phyloP scores from a whole-genome alignment of 352 stramenopile genomes.

The Phytophthora citrophthora region DNA sequence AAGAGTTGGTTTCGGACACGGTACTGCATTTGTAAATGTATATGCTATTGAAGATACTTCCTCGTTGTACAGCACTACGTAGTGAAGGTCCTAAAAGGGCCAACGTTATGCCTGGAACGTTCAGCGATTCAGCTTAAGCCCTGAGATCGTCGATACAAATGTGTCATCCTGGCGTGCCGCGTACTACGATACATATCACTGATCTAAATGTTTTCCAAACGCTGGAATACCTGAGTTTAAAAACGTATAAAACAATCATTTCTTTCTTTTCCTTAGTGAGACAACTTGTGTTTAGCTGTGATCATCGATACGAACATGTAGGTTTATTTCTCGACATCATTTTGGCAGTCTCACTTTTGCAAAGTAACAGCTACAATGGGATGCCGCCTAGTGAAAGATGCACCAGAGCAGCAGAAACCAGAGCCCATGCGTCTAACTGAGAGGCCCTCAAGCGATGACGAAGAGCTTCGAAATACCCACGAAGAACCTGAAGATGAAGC shows the following conservation, averaged over 20 bases:
- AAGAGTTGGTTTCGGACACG: no score
- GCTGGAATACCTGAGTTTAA: background rate
- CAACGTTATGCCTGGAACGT: no score
- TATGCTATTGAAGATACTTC: no score
- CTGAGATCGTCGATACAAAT: no score
- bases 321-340: background rate
- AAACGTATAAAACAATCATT: no score
- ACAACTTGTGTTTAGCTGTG: background rate
- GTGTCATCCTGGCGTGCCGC: no score
- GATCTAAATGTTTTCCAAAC: background rate
- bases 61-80: no score
- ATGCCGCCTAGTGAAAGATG: background rate
- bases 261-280: no score
- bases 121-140: no score
- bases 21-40: no score
- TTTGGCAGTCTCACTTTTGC: background rate
- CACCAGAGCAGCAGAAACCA: background rate
- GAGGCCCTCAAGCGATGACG: slow-evolving; percentile 8
- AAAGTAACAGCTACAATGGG: slow-evolving; percentile 17
- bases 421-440: slow-evolving; percentile 5
- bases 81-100: no score
- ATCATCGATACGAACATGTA: background rate
- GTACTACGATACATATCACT: background rate
- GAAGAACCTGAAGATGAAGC: slow-evolving; percentile 7
- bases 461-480: background rate